Percentiles rank a stretch among this genome's conserved stretches.
These are phyloP conservation scores for Carex kokanica DNA, from an alignment of 176 grass and related monocot genomes.

Conservation along the genomic window DNA sequence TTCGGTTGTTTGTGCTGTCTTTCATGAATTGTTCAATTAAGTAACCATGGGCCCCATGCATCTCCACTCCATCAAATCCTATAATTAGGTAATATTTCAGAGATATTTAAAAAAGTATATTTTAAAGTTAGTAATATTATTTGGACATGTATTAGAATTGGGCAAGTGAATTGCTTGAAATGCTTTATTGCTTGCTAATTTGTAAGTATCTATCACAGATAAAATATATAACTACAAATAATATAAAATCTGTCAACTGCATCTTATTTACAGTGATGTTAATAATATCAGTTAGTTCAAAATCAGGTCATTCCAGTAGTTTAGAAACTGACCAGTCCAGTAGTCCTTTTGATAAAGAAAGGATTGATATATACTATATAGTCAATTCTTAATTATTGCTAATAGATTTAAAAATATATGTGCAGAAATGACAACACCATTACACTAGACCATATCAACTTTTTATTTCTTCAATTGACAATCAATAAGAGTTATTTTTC, in stretches of 20 bases:
- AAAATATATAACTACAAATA: neutral
- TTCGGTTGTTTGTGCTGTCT: constrained; percentile 46
- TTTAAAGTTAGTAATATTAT: neutral
- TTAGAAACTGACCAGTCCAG: neutral
- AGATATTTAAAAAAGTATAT: neutral
- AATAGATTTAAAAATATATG: neutral
- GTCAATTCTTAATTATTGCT: neutral
- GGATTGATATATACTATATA: neutral
- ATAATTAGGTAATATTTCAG: neutral
- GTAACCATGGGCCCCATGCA: constrained; percentile 51
- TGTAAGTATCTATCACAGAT: neutral
- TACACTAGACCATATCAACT: too few species aligned
- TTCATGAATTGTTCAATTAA: constrained; percentile 62
- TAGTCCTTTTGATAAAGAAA: neutral
- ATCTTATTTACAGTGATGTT: too few species aligned
- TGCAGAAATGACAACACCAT: neutral
- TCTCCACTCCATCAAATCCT: constrained; percentile 59
- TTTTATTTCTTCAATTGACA: too few species aligned
- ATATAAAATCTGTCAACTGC: neutral
- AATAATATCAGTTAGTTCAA: neutral
- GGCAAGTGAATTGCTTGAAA: neutral
- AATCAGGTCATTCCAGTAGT: neutral
- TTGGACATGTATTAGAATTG: neutral
- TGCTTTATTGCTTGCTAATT: too few species aligned
- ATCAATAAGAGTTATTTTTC: too few species aligned